Percentiles rank a stretch among this genome's conserved stretches.
phyloP scores from a whole-genome alignment of 345 rosid genomes.

The Salix udensis region DNA sequence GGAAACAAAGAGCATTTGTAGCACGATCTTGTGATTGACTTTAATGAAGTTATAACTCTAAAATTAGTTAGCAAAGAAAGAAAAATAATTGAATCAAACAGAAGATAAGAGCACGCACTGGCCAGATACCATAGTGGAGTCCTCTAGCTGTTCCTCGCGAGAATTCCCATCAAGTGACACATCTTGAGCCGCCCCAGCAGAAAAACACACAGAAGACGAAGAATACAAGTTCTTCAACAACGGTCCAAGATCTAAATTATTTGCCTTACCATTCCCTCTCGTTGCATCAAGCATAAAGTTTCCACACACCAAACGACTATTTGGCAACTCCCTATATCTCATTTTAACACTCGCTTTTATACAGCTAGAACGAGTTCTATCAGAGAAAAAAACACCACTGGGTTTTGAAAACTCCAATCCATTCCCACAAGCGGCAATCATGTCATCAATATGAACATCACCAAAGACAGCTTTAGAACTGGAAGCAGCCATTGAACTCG shows the following conservation, averaged over 20 bases:
- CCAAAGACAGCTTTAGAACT: constrained; percentile 63
- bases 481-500: constrained; percentile 60
- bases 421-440: constrained; percentile 46
- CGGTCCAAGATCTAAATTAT: constrained; percentile 25
- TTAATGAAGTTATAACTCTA: background rate
- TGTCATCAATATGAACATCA: constrained; percentile 62
- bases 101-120: constrained; percentile 42
- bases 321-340: constrained; percentile 34
- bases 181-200: constrained; percentile 56
- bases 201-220: constrained; percentile 35
- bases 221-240: constrained; percentile 38
- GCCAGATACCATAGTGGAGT: constrained; percentile 37
- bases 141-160: constrained; percentile 38
- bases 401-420: constrained; percentile 54
- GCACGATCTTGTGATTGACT: background rate
- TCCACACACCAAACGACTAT: constrained; percentile 40
- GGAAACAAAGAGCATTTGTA: background rate
- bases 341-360: constrained; percentile 45
- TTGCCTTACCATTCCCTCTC: constrained; percentile 20
- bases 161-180: constrained; percentile 55
- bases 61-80: background rate
- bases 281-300: constrained; percentile 34
- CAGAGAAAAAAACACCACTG: constrained; percentile 48
- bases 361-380: constrained; percentile 37
- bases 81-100: constrained; percentile 1